Evolutionary conservation across 2,329 filamentous ascomycete genomes (phyloP), one percentile per base, ranked within the genome.

Genomic region (Microcyclospora pomicola): DNA sequence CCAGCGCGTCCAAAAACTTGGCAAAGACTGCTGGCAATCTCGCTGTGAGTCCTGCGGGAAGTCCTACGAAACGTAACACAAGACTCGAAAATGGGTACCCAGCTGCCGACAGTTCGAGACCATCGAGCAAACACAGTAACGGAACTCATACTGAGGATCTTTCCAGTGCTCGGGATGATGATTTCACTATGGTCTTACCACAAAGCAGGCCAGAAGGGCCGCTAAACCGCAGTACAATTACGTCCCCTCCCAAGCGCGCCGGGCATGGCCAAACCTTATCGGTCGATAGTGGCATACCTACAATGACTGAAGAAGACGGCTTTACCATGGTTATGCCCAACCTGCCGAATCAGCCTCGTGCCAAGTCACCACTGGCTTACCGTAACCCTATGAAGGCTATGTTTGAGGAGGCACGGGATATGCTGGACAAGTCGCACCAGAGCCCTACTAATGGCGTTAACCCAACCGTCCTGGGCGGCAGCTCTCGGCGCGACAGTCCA

Each of bases 311-410:
- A 16, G 64, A 68, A 12, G 64, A 65, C 37, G 49, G 48, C 37
- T 69, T 70, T 44, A 69, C 66, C 3, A 68, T 70, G 61, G 64
- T 70, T 6, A 55, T 71, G 32, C 68, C 67, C 2, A 63, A 47
- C 40, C 43, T 60, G 9, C 38, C 40, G 5, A 42, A 32, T 12
- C 37, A 46, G 31, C 44, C 45, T 31, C 50, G 49, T 34, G 41
- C 45, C 27, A 43, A 44, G 4, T 55, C 55, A 34, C 52, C 55
- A 14, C 35, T 52, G 12, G 51, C 48, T 9, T 50, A 53, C 34
- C 49, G 51, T 9, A 55, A 48, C 36, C 53, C 56, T 14, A 45
- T 55, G 35, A 55, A 52, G 38, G 47, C 48, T 13, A 54, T 56
- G 48, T 55, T 58, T 30, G 55, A 58, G 1, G 51, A 55, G 34